phyloP scores from a whole-genome alignment of 176 grass and related monocot species.

The Bromus sterilis region DNA sequence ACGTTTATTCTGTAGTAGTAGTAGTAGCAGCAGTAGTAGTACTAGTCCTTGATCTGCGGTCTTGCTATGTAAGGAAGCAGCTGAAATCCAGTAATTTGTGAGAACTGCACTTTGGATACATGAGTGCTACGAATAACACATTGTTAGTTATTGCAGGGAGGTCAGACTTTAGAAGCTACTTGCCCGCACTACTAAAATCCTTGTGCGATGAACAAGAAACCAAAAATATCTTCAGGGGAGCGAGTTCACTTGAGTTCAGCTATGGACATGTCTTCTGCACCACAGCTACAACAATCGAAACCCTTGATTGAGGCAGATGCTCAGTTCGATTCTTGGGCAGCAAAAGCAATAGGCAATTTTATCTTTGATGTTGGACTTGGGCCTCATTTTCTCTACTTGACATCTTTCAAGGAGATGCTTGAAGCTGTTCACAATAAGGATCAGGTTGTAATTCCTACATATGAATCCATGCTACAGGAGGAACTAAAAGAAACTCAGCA shows the following conservation, averaged over 20 bases:
- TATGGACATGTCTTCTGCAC: background rate
- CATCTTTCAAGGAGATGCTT: constrained; percentile 56
- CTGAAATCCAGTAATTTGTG: background rate
- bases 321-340: constrained; percentile 19
- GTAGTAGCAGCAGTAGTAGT: no score
- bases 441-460: constrained; percentile 35
- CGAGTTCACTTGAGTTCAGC: constrained; percentile 28
- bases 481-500: constrained; percentile 47
- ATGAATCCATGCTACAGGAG: constrained; percentile 49
- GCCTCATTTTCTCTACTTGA: constrained; percentile 35
- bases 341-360: constrained; percentile 58
- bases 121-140: background rate
- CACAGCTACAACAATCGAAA: constrained; percentile 7
- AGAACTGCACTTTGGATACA: background rate
- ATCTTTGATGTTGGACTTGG: constrained; percentile 67
- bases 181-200: background rate
- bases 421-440: constrained; percentile 25
- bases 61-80: background rate
- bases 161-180: background rate
- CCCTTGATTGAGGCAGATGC: constrained; percentile 14
- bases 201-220: background rate
- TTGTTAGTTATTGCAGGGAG: background rate
- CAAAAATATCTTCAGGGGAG: constrained; percentile 12
- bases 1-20: no score
- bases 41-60: background rate